Evolutionary conservation across 257 asterid genomes (phyloP), one percentile per base, ranked within the genome.

Genomic region (Knoxia roxburghii): DNA sequence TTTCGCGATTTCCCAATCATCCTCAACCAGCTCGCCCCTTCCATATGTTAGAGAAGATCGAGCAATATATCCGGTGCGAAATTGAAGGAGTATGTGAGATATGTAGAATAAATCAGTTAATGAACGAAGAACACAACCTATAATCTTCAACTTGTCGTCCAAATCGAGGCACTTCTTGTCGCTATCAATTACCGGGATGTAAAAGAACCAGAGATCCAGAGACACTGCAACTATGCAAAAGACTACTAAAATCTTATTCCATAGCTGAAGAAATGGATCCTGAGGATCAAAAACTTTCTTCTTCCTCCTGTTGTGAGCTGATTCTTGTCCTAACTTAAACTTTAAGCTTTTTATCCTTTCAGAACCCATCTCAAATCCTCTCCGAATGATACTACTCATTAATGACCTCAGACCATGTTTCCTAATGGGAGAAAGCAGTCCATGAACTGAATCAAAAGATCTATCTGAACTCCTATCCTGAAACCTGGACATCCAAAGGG

Each of bases 161-260:
- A 80, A 52, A 45, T 79, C 75, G 10, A 88, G 79, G 76, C 95
- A 88, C 14, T 64, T 73, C 0, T 30, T 65, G 0, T 6, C 6
- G 64, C 35, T 56, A 18, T 82, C 76, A 27, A 88, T 61, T 33
- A 78, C 82, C 11, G 92, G 92, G 73, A 82, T 76, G 78, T 88
- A 88, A 76, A 88, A 85, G 85, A 88, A 88, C 20, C 85, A 49
- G 7, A 92, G 95, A 64, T 88, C 92, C 33, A 88, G 20, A 1
- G 86, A 73, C 55, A 84, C 82, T 0, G 87, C 86, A 17, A 87
- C 59, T 32, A 82, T 33, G 68, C 87, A 83, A 24, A 83, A 72
- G 12, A 85, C 12, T 8, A 85, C 77, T 23, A 87, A 83, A 60
- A 85, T 67, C 75, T 81, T 87, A 57, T 85, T 85, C 90, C 95